Evolutionary conservation across 2,329 filamentous ascomycete species (phyloP).

Genomic region (Fusarium nurragi): DNA sequence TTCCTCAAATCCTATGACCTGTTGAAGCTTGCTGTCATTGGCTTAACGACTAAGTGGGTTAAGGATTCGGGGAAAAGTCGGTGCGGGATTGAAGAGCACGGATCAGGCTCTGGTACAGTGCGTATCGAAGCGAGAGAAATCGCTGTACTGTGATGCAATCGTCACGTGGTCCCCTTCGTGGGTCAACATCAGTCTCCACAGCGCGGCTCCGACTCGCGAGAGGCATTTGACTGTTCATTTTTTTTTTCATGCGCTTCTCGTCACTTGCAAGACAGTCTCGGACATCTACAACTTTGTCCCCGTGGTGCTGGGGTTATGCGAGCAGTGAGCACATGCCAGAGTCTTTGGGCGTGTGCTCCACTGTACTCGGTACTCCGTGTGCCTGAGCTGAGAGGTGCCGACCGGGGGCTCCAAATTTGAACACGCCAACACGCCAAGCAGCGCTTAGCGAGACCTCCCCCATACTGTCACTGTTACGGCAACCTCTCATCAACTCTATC

Average conservation of each 20-base stretch:
- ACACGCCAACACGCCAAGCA: conserved; percentile 47
- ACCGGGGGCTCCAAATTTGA: conserved; percentile 44
- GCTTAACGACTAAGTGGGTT: conserved; percentile 6
- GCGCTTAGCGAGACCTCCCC: conserved; percentile 48
- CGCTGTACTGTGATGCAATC: conserved; percentile 41
- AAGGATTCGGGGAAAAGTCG: conserved; percentile 45
- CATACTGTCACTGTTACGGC: conserved; percentile 42
- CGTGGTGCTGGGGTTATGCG: conserved; percentile 35
- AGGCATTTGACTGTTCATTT: conserved; percentile 40
- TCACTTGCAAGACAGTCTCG: conserved; percentile 16
- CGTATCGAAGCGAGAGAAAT: background rate
- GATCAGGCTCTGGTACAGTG: conserved; percentile 24
- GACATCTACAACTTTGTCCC: conserved; percentile 18
- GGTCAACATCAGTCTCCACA: conserved; percentile 43
- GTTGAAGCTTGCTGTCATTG: conserved; percentile 40
- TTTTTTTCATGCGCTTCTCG: conserved; percentile 24
- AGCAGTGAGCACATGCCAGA: conserved; percentile 45
- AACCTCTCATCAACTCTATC: conserved; percentile 46
- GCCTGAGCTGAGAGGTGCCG: conserved; percentile 32
- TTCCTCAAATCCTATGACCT: conserved; percentile 30
- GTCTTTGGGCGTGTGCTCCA: conserved; percentile 46
- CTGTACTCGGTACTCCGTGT: conserved; percentile 42
- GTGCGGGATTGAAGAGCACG: conserved; percentile 20
- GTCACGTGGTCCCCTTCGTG: conserved; percentile 52
- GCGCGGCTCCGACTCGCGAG: conserved; percentile 32